These are phyloP conservation scores for Leccinum imitatum DNA, from an alignment of 768 basidiomycete species.

Conservation along the genomic window DNA sequence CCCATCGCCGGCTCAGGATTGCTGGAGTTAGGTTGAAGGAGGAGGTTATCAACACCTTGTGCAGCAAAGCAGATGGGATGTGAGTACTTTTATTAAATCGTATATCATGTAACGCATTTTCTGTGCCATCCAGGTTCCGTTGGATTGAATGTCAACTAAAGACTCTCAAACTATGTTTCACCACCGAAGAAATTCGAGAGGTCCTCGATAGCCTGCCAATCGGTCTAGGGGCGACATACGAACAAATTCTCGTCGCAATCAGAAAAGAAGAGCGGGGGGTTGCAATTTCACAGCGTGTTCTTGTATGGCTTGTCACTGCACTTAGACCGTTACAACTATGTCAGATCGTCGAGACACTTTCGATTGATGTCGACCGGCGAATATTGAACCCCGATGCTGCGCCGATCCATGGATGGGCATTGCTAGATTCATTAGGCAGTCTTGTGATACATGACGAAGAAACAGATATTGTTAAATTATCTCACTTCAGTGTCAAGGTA, in stretches of 20 bases:
- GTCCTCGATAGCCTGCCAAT: background rate
- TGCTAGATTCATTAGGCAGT: background rate
- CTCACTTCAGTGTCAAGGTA: background rate
- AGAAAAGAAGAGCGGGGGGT: background rate
- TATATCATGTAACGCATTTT: background rate
- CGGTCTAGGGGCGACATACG: background rate
- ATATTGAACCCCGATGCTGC: background rate
- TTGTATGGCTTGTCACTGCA: background rate
- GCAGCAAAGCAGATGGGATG: constrained; percentile 12
- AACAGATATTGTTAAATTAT: background rate
- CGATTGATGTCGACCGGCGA: background rate
- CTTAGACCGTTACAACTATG: background rate
- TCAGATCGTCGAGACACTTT: background rate
- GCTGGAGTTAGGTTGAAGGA: background rate
- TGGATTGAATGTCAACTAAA: too few species aligned
- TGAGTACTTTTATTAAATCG: background rate
- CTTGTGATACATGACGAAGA: background rate
- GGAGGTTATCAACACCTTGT: constrained; percentile 1
- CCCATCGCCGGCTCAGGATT: constrained; percentile 6
- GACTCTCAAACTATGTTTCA: background rate
- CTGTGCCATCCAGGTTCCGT: background rate
- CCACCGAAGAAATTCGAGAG: background rate
- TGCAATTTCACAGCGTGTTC: background rate
- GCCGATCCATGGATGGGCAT: background rate
- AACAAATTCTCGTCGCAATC: background rate